Evolutionary conservation across 106 monocot species (phyloP).

Genomic region (Cymbidium sinense): DNA sequence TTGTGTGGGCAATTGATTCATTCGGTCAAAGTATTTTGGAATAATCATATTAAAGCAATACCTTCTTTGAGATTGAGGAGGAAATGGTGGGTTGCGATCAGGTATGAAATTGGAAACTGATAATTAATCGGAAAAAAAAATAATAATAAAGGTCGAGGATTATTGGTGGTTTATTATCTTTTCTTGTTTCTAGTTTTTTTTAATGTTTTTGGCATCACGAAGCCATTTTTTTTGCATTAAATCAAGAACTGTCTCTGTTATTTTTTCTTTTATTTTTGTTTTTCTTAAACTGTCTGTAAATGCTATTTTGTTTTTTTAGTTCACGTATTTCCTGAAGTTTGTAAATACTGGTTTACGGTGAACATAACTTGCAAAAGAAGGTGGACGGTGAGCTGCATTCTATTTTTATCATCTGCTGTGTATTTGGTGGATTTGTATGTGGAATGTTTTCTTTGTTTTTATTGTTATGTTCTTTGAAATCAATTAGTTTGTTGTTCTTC

Average conservation of each 20-base stretch:
- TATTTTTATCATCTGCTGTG: background rate
- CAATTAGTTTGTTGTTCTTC: background rate
- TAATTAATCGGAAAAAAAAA: too few relatives aligned
- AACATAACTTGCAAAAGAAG: background rate
- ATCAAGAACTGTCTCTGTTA: background rate
- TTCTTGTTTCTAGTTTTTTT: background rate
- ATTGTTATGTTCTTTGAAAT: background rate
- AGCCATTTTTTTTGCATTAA: background rate
- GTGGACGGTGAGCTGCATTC: background rate
- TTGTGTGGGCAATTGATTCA: too few relatives aligned
- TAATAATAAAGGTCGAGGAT: background rate
- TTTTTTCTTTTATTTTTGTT: background rate
- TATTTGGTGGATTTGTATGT: background rate
- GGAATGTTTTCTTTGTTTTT: background rate
- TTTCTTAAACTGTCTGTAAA: background rate
- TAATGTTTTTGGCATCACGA: background rate
- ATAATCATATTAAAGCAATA: too few relatives aligned
- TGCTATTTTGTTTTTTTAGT: background rate
- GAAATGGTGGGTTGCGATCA: too few relatives aligned
- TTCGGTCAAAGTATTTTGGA: too few relatives aligned
- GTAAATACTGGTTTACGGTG: background rate
- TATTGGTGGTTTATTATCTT: background rate
- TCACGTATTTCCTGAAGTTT: background rate
- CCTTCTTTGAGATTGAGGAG: too few relatives aligned
- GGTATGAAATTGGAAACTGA: too few relatives aligned